Percentiles rank a stretch among this genome's conserved stretches.
Conservation (phyloP, 192 early-diverging fungal genomes). For the Backusella macrospora region DNA sequence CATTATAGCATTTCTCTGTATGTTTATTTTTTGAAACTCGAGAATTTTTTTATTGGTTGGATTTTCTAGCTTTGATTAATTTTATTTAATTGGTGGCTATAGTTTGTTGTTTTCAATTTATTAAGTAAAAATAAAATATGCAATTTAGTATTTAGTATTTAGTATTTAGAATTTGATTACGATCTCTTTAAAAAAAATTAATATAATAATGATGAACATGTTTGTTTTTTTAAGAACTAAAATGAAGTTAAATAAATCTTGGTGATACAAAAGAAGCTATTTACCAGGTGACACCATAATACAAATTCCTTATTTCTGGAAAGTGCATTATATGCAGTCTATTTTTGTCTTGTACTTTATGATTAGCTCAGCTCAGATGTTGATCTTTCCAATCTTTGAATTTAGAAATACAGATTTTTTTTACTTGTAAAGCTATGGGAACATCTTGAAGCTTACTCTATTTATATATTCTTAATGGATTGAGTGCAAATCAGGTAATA, state of each 20-base stretch:
- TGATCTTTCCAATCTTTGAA: conserved; percentile 2
- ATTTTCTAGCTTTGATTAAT: too few species aligned
- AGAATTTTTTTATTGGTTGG: too few species aligned
- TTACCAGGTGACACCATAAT: background rate
- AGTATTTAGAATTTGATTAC: background rate
- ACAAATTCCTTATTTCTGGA: conserved; percentile 3
- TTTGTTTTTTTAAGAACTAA: conserved; percentile 2
- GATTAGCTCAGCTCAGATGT: background rate
- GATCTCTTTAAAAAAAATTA: background rate
- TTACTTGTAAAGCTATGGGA: background rate
- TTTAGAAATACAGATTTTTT: background rate
- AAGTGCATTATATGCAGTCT: conserved; percentile 2
- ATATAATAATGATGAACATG: background rate
- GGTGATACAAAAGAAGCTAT: background rate
- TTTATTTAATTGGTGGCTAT: background rate
- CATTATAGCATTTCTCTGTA: background rate
- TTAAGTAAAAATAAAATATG: background rate
- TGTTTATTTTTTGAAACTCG: background rate
- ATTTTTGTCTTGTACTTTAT: background rate
- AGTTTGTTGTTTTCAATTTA: background rate
- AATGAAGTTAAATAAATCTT: background rate
- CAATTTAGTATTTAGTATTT: background rate
- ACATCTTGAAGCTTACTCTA: background rate
- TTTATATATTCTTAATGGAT: background rate
- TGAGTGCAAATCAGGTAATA: background rate